Conservation (phyloP, 495 filamentous ascomycete genomes). For the Penicillium cataractarum region DNA sequence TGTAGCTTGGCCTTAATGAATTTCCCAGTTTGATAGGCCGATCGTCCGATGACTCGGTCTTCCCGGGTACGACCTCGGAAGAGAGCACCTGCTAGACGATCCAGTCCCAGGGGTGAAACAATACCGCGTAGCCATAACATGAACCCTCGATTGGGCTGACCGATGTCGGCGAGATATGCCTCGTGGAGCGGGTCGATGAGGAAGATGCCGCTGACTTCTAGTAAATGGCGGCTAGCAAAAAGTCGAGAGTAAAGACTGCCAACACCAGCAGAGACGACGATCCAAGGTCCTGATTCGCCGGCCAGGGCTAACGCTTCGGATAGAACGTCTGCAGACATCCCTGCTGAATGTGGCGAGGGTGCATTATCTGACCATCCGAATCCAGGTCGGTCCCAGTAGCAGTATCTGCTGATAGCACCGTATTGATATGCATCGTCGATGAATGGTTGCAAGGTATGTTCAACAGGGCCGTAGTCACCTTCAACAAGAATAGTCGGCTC, state of each 20-base stretch:
- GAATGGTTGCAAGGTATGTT: slow-evolving; percentile 72
- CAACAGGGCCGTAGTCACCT: slow-evolving; percentile 76
- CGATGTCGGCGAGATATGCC: slow-evolving; percentile 70
- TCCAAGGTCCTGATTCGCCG: slow-evolving; percentile 84
- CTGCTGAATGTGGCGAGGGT: slow-evolving; percentile 87
- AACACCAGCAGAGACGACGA: slow-evolving; percentile 71
- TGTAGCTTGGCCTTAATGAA: slow-evolving; percentile 88
- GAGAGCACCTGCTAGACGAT: slow-evolving; percentile 74
- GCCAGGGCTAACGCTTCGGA: slow-evolving; percentile 80
- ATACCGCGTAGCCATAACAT: slow-evolving; percentile 81
- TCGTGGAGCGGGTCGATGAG: slow-evolving; percentile 89
- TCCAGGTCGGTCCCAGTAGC: slow-evolving; percentile 94
- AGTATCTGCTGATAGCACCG: slow-evolving; percentile 82
- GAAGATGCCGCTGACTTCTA: slow-evolving; percentile 74
- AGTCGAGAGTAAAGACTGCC: slow-evolving; percentile 88
- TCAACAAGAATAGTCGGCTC: slow-evolving; percentile 78
- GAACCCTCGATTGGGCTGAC: slow-evolving; percentile 72
- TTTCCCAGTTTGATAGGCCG: slow-evolving; percentile 76
- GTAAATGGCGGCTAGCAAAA: slow-evolving; percentile 77
- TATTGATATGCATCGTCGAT: slow-evolving; percentile 64
- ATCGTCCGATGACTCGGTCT: slow-evolving; percentile 80
- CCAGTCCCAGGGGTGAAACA: slow-evolving; percentile 83
- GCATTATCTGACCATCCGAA: slow-evolving; percentile 91
- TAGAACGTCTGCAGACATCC: slow-evolving; percentile 83
- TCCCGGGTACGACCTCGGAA: slow-evolving; percentile 77